phyloP scores from a whole-genome alignment of 768 basidiomycete species.

The Gymnopilus junonius region DNA sequence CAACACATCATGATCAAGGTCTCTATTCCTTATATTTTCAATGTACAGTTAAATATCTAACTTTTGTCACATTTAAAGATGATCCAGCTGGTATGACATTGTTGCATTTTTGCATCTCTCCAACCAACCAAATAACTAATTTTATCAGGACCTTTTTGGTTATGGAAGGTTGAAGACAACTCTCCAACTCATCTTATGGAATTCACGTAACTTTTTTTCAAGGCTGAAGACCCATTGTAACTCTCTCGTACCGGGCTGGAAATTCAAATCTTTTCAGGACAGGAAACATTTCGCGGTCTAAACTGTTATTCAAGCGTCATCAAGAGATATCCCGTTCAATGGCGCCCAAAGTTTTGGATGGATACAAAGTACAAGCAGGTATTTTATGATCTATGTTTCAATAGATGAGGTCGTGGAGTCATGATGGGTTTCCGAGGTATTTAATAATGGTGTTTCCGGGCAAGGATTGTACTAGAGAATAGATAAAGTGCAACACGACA shows the following conservation, averaged over 20 bases:
- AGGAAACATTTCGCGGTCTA: background rate
- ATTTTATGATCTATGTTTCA: background rate
- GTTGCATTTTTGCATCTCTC: background rate
- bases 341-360: background rate
- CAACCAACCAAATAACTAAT: background rate
- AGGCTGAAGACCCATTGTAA: background rate
- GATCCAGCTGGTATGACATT: constrained; percentile 66
- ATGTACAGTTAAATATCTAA: background rate
- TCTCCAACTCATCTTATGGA: constrained; percentile 41
- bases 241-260: background rate
- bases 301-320: background rate
- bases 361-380: constrained; percentile 1
- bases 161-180: constrained; percentile 60
- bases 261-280: background rate
- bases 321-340: background rate
- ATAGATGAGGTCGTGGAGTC: background rate
- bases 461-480: constrained; percentile 48
- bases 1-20: constrained; percentile 62
- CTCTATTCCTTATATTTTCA: constrained; percentile 1
- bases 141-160: constrained; percentile 68
- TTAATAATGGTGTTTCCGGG: constrained; percentile 29
- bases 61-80: constrained; percentile 33
- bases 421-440: background rate
- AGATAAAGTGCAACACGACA: constrained; percentile 52
- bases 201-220: constrained; percentile 26